Evolutionary conservation across 2,329 filamentous ascomycete species (phyloP).

Genomic region (Dichotomopilus funicola): DNA sequence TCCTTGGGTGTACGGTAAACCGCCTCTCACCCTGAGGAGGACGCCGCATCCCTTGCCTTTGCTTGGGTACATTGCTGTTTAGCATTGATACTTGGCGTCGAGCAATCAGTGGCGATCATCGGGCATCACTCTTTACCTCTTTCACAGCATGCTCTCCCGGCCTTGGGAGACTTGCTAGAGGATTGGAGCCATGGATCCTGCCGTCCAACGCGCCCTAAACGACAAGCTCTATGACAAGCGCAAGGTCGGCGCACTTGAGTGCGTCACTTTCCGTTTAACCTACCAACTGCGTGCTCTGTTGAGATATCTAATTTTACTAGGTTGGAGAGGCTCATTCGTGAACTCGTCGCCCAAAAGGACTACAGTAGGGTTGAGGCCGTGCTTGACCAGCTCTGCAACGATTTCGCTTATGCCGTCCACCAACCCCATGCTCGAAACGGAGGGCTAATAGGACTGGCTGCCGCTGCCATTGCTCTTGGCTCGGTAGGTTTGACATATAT

Average conservation of each 20-base stretch:
- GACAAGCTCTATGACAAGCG: constrained; percentile 99
- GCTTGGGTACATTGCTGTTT: background rate
- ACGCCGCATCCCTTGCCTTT: background rate
- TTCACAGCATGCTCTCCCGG: constrained; percentile 12
- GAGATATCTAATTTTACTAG: constrained; percentile 38
- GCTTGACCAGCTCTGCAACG: constrained; percentile 92
- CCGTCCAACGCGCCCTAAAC: constrained; percentile 84
- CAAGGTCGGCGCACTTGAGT: constrained; percentile 95
- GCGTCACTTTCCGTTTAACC: constrained; percentile 34
- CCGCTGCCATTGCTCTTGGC: constrained; percentile 90
- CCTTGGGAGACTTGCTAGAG: constrained; percentile 5
- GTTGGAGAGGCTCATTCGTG: constrained; percentile 84
- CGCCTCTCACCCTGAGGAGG: no score
- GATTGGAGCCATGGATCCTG: constrained; percentile 64
- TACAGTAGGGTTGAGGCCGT: constrained; percentile 77
- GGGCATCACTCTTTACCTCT: background rate
- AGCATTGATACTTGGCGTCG: background rate
- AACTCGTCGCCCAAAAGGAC: constrained; percentile 69
- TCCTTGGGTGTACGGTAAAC: no score
- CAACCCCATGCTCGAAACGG: constrained; percentile 95
- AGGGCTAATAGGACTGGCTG: constrained; percentile 88
- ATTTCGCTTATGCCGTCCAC: constrained; percentile 95
- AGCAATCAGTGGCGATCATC: background rate
- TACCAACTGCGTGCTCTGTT: background rate
- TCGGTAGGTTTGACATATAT: constrained; percentile 53